Evolutionary conservation across 768 basidiomycete species (phyloP), one percentile per base, ranked within the genome.

Genomic region (Podaxis sp.): DNA sequence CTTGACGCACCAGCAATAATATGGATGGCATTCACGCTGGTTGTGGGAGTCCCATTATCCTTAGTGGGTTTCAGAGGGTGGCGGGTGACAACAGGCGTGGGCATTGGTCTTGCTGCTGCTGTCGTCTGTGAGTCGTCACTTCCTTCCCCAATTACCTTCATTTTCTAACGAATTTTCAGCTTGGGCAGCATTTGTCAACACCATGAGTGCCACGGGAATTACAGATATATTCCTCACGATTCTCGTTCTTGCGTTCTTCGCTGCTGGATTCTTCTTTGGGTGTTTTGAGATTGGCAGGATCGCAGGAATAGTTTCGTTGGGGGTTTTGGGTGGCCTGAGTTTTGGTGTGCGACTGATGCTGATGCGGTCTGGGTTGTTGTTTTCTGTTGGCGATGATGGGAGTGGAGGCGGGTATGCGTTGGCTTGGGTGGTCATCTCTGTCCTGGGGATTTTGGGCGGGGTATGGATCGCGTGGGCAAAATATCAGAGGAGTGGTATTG

Each of bases 101-200:
- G 82, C 2, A 68, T 85, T 24, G 87, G 87, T 3, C 64, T 84
- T n/a, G 78, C 81, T n/a, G 72, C 72, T 4, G 73, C 79, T 4
- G 77, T 87, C 5, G 78, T 77, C 57, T 72, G 82, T 85, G 68
- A 63, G 81, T 65, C 46, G 24, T 24, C 38, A 57, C 39, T 46
- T 58, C 38, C 56, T 63, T 59, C 33, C 39, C 22, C 61, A 5
- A 11, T 13, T 17, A 19, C 56, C 15, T 33, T 44, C 8, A 55
- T 64, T 4, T 55, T 38, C 13, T 66, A n/a, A 59, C 40, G 22
- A 55, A 26, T 3, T 52, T 49, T 8, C 64, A 87, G 87, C 84
- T 4, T 90, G 88, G 88, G 79, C 84, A 6, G 84, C 87, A 11
- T 75, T 90, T 53, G 75, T 85, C 61, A 90, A 87, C 71, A 80